phyloP scores from a whole-genome alignment of 331 rosid species.

The Quercus phellos region DNA sequence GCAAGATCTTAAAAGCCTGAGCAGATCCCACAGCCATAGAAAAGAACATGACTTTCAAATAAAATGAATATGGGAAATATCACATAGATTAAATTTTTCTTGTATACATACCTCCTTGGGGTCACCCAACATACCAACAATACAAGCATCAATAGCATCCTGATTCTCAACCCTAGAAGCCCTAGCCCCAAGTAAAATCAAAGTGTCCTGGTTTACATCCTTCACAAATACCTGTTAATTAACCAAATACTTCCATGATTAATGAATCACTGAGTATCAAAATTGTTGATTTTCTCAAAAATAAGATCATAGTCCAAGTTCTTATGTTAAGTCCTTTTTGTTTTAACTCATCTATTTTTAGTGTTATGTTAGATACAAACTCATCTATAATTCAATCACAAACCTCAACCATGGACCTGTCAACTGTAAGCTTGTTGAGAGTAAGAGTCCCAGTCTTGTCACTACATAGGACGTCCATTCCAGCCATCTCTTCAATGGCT shows the following conservation, averaged over 20 bases:
- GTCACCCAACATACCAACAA: conserved; percentile 93
- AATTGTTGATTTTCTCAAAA: background rate
- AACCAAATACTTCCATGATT: background rate
- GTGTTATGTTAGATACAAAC: background rate
- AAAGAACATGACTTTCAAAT: background rate
- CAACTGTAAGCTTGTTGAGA: conserved; percentile 84
- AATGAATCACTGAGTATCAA: background rate
- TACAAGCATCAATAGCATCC: conserved; percentile 93
- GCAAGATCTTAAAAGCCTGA: background rate
- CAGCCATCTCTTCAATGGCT: conserved; percentile 96
- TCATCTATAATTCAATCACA: background rate
- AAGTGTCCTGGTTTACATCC: conserved; percentile 54
- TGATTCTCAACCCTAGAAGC: conserved; percentile 92
- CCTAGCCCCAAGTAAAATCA: conserved; percentile 70
- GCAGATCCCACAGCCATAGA: background rate
- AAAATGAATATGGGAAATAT: background rate
- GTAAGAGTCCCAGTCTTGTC: conserved; percentile 92
- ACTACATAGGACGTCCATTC: conserved; percentile 93
- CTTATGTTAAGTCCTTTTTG: background rate
- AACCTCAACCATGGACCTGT: conserved; percentile 75
- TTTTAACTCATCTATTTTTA: background rate
- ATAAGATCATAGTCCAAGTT: background rate
- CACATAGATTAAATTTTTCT: background rate
- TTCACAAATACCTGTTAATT: conserved; percentile 45
- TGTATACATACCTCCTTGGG: conserved; percentile 68